These are phyloP conservation scores for Cyclanthera cordifolia DNA, from an alignment of 306 rosid species.

Conservation along the genomic window DNA sequence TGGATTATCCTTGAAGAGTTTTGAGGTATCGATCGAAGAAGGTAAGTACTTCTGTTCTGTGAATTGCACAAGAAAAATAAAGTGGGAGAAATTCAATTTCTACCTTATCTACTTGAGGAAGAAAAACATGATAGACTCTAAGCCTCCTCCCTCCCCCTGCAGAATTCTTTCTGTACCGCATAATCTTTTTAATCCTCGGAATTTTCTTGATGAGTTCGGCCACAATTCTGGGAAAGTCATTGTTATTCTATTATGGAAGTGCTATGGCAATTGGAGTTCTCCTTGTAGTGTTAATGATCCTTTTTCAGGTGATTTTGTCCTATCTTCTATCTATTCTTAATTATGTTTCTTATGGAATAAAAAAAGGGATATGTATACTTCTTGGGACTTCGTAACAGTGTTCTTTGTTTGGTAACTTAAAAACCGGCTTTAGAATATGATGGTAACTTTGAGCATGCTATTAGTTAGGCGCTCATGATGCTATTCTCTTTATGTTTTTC, in stretches of 20 bases:
- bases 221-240: constrained; percentile 50
- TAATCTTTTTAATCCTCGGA: constrained; percentile 45
- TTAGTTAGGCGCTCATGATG: not conserved
- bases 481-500: not conserved
- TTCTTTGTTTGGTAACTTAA: not conserved
- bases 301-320: constrained; percentile 58
- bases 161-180: constrained; percentile 55
- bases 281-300: constrained; percentile 69
- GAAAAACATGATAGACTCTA: not conserved
- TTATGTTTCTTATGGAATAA: not conserved
- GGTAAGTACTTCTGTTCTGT: constrained; percentile 29
- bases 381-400: not conserved
- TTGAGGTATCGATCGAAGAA: constrained; percentile 66
- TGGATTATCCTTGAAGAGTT: constrained; percentile 47
- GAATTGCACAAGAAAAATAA: not conserved
- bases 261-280: constrained; percentile 74
- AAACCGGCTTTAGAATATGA: not conserved
- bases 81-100: not conserved
- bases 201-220: constrained; percentile 58
- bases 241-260: constrained; percentile 65
- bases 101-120: not conserved
- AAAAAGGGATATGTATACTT: not conserved
- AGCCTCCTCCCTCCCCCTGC: constrained; percentile 23
- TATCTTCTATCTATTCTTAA: not conserved
- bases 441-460: not conserved